phyloP scores from a whole-genome alignment of 2,329 filamentous ascomycete genomes.

The Colletotrichum viniferum region DNA sequence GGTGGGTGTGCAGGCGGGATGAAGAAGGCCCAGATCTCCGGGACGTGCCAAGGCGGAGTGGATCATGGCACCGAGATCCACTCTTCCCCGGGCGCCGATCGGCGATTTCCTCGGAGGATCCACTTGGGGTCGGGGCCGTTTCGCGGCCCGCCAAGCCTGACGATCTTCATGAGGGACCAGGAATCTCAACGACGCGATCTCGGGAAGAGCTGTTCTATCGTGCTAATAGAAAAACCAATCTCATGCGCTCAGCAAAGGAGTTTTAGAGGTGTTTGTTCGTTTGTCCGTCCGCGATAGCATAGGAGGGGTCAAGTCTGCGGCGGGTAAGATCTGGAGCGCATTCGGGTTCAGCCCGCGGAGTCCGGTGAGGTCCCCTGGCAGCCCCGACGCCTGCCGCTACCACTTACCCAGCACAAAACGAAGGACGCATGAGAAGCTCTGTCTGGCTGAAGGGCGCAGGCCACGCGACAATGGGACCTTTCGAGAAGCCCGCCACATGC shows the following conservation, averaged over 20 bases:
- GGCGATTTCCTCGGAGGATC: background rate
- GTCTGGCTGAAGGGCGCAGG: background rate
- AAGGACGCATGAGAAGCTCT: background rate
- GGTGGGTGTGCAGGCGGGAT: background rate
- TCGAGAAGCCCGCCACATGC: background rate
- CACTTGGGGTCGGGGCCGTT: background rate
- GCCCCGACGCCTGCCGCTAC: background rate
- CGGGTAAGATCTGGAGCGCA: background rate
- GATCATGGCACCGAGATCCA: background rate
- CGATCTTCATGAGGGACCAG: background rate
- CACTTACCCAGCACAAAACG: background rate
- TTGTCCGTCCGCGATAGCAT: background rate
- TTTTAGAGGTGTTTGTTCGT: rapidly evolving
- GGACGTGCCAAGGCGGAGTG: background rate
- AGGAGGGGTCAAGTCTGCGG: background rate
- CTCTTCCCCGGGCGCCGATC: background rate
- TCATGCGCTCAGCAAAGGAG: background rate
- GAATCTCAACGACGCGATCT: background rate
- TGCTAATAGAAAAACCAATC: rapidly evolving
- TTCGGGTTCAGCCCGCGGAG: background rate
- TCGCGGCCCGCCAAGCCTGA: background rate
- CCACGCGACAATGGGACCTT: background rate
- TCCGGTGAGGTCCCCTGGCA: background rate
- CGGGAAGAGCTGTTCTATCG: background rate
- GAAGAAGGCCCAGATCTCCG: background rate